Conservation (phyloP, 1,139 yeast species). For the Saccharomyces hybrid region DNA sequence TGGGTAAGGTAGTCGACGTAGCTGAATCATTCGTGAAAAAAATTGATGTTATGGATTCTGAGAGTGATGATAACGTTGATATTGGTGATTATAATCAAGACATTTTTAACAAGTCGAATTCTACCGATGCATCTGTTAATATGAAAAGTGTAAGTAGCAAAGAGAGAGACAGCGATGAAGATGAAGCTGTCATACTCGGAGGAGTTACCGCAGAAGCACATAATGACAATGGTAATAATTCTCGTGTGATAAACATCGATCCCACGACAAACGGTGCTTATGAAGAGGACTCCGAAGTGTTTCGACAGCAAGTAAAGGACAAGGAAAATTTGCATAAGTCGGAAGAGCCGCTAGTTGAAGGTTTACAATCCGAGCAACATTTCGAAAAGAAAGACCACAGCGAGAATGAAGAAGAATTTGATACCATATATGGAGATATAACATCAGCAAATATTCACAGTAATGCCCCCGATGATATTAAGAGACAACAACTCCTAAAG, state of each 20-base stretch:
- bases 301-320: conserved; percentile 4
- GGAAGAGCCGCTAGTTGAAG: conserved; percentile 38
- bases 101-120: not conserved
- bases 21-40: conserved; percentile 14
- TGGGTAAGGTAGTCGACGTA: conserved; percentile 11
- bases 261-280: not conserved
- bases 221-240: not conserved
- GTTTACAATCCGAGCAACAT: not conserved
- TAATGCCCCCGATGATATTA: not conserved
- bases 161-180: not conserved
- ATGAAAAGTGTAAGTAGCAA: not conserved
- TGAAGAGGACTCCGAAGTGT: not conserved
- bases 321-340: conserved; percentile 31
- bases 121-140: not conserved
- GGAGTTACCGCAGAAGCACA: not conserved
- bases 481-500: not conserved
- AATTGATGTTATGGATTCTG: conserved; percentile 11
- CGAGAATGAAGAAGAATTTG: not conserved
- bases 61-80: conserved; percentile 2
- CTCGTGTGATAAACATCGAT: not conserved
- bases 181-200: not conserved
- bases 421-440: not conserved
- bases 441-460: not conserved
- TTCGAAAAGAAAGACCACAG: not conserved
- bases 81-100: not conserved